These are phyloP conservation scores for Dillenia suffruticosa DNA, from an alignment of 164 flowering plant species.

Conservation along the genomic window DNA sequence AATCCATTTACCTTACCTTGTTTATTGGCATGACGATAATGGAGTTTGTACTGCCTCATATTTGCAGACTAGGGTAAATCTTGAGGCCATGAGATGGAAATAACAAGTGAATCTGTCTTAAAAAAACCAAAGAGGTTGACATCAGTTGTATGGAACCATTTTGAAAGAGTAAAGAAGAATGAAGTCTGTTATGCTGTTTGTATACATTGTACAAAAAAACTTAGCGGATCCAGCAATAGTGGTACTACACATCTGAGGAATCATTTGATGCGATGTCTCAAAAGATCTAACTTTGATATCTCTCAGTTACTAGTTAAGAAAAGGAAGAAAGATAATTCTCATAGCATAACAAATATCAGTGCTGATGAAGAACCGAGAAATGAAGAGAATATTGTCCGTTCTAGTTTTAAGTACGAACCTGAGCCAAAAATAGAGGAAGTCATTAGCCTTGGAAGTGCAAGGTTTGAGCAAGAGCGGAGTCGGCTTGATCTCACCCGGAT, in stretches of 20 bases:
- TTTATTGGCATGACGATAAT: too few relatives aligned
- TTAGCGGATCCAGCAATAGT: conserved; percentile 79
- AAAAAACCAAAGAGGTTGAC: conserved; percentile 71
- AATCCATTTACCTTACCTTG: too few relatives aligned
- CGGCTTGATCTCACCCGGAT: conserved; percentile 73
- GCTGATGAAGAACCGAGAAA: conserved; percentile 47
- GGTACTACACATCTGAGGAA: conserved; percentile 87
- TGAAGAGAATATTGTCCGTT: conserved; percentile 29
- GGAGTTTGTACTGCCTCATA: too few relatives aligned
- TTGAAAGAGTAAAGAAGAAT: conserved; percentile 66
- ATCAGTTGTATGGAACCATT: conserved; percentile 86
- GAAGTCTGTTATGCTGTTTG: conserved; percentile 70
- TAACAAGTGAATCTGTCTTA: conserved; percentile 28
- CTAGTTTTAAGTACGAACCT: conserved; percentile 36
- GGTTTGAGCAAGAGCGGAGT: conserved; percentile 64
- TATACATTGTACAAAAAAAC: conserved; percentile 66
- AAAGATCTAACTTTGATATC: conserved; percentile 47
- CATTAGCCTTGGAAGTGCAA: conserved; percentile 28
- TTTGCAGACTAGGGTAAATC: conserved; percentile 20
- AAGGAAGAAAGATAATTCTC: conserved; percentile 42
- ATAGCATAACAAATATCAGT: conserved; percentile 23
- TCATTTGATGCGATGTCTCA: conserved; percentile 72
- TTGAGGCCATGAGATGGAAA: conserved; percentile 48
- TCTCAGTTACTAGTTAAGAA: conserved; percentile 58
- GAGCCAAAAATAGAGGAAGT: conserved; percentile 45